A percentile compares a stretch with the other conserved stretches of the same genome.
These are phyloP conservation scores for Thielaviopsis musarum DNA, from an alignment of 2,329 filamentous ascomycete genomes.

Conservation along the genomic window DNA sequence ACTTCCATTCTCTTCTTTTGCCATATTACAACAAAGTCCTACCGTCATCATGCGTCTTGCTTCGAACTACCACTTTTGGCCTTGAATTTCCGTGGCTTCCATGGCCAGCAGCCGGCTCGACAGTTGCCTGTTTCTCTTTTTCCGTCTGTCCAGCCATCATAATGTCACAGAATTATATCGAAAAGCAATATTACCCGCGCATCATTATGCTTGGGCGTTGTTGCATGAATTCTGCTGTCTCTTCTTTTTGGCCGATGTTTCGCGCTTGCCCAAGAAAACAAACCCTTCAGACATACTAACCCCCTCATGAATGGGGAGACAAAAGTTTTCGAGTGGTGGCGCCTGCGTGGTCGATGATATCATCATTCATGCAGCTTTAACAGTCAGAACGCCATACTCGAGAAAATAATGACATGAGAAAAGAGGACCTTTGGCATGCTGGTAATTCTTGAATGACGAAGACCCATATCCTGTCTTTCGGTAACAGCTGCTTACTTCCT, in stretches of 20 bases:
- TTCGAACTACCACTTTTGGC: too few relatives aligned
- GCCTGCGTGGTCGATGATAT: background rate
- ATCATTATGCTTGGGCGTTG: background rate
- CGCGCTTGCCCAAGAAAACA: too few relatives aligned
- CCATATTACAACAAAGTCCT: too few relatives aligned
- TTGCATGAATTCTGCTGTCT: background rate
- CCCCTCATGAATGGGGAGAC: background rate
- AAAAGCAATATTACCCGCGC: background rate
- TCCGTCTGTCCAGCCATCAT: background rate
- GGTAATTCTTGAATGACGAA: background rate
- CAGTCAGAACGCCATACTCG: too few relatives aligned
- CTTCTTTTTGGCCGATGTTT: background rate
- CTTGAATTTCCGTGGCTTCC: too few relatives aligned
- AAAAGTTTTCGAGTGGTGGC: background rate
- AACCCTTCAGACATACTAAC: background rate
- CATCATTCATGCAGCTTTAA: background rate
- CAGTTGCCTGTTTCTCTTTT: background rate
- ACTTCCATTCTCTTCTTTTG: too few relatives aligned
- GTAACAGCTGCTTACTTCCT: background rate
- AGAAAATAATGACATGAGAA: background rate
- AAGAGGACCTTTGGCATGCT: background rate
- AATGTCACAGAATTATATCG: too few relatives aligned
- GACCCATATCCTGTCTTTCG: background rate
- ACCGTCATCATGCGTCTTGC: too few relatives aligned
- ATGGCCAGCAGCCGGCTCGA: too few relatives aligned